Evolutionary conservation across 768 basidiomycete species (phyloP), one percentile per base, ranked within the genome.

Genomic region (Lentinus tigrinus): DNA sequence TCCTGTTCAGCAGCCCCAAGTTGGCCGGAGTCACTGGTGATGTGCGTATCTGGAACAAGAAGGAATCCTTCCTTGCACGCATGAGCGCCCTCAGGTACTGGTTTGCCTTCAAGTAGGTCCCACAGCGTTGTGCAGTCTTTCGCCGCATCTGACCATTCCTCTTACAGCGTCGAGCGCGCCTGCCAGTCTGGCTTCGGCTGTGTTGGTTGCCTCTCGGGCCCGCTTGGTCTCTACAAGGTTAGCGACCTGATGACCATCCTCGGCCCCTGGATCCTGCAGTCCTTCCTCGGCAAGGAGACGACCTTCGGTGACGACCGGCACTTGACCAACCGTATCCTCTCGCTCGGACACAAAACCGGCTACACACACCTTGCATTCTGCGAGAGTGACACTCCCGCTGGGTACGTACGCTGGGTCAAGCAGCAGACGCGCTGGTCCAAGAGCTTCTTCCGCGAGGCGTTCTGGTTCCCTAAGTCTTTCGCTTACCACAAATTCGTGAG

Each of bases 371-470:
- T 54, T 19, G 61, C 63, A 9, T 53, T 54, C 49, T 64, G 63
- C 38, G 54, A 65, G 44, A 65, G 61, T 39, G 65, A 67, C 21
- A 58, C 65, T 8, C 65, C 65, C 5, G 52, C 61, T 19, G 51
- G 53, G 9, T 67, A 62, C 49, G 65, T 67, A 5, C 63, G 65
- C 28, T 67, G 65, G 65, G 58, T 67, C 54, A 67, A 67, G 59
- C 65, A 67, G 58, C 65, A 67, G 56, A 65, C 63, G 14, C 57
- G 65, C 21, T 67, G 65, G 65, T 67, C 65, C 10, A 64, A 65
- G 55, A 51, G 47, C 0, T 65, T 63, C 58, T 67, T 65, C 58
- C 63, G 65, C 19, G 65, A 67, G 51, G 61, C 61, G 26, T 65
- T 60, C 58, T 65, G 65, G 61, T 65, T 65, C 36, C 65, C 65